Evolutionary conservation across 2,329 filamentous ascomycete species (phyloP), one percentile per base, ranked within the genome.

Genomic region (Aspergillus chevalieri): DNA sequence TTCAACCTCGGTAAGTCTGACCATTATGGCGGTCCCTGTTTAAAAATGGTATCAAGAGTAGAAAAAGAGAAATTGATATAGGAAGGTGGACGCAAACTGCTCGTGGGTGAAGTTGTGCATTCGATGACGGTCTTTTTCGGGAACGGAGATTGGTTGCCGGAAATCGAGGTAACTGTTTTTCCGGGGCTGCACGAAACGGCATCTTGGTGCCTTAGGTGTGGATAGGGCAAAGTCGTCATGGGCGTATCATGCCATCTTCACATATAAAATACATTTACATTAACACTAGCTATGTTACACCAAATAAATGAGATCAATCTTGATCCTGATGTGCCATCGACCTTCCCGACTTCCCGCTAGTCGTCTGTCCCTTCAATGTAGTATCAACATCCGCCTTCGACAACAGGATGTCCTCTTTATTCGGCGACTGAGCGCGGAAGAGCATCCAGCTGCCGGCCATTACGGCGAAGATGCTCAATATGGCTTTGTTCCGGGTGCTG

Each of bases 1-100:
- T 69, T 94, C 86, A 67, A 97, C 92, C 79, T 97, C 92, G 69
- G 89, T 88, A 68, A 97, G 88, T 75, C 92, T 89, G 73, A 97
- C 92, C 92, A 97, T 96, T 64, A 72, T 70, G 63, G 54, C 56
- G 57, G 58, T 55, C 42, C 43, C 52, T 24, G 46, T 50, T 42
- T 44, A 43, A 7, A 6, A 51, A 46, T 36, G 14, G 15, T 36
- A 36, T 36, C 3, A 33, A 36, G 15, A 36, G 43, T 45, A 47
- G 43, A 49, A 50, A 44, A 39, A 43, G 36, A 47, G 36, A 42
- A 47, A 44, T 30, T 30, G 4, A 30, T 36, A 7, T 45, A 48
- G 53, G 47, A 52, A 52, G 44, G 49, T 26, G 43, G 28, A 26
- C 30, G 44, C 38, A 45, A 38, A 36, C 24, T 44, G 43, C 42